Percentiles rank a stretch among this genome's conserved stretches.
These are phyloP conservation scores for Stentor coeruleus DNA, from an alignment of 73 alveolate species.

Conservation along the genomic window DNA sequence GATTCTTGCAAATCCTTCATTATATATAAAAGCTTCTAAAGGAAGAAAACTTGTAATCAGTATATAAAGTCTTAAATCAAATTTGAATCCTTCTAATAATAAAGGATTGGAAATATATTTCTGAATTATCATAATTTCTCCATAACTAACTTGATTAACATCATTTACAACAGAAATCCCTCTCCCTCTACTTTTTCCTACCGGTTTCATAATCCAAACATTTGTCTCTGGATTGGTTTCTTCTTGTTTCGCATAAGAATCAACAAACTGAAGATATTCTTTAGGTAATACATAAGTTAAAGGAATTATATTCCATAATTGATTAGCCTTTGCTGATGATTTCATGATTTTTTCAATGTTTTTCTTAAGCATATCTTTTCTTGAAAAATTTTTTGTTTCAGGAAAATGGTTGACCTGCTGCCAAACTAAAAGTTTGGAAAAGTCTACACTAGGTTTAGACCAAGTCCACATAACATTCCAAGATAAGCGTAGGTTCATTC, in stretches of 20 bases:
- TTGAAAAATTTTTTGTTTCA: constrained; percentile 75
- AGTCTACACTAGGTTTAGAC: constrained; percentile 90
- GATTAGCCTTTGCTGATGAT: constrained; percentile 63
- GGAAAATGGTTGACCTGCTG: constrained; percentile 94
- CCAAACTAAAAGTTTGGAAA: constrained; percentile 83
- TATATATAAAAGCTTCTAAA: constrained; percentile 93
- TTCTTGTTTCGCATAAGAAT: constrained; percentile 50
- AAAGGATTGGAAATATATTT: constrained; percentile 91
- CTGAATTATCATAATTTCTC: constrained; percentile 94
- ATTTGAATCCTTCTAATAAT: constrained; percentile 94
- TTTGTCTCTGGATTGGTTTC: constrained; percentile 64
- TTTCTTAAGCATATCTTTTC: constrained; percentile 91
- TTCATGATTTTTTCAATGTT: constrained; percentile 81
- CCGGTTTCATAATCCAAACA: constrained; percentile 92
- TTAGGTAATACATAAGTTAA: constrained; percentile 88
- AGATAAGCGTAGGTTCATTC: constrained; percentile 84
- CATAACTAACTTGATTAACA: constrained; percentile 82
- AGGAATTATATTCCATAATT: constrained; percentile 86
- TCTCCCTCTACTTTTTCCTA: constrained; percentile 92
- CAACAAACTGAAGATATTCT: constrained; percentile 87
- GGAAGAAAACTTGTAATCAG: constrained; percentile 94
- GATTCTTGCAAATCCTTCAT: constrained; percentile 98
- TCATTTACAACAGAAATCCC: constrained; percentile 95
- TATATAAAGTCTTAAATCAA: constrained; percentile 95
- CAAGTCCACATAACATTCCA: constrained; percentile 98